phyloP scores from a whole-genome alignment of 768 basidiomycete genomes.

The Gyrodon lividus region DNA sequence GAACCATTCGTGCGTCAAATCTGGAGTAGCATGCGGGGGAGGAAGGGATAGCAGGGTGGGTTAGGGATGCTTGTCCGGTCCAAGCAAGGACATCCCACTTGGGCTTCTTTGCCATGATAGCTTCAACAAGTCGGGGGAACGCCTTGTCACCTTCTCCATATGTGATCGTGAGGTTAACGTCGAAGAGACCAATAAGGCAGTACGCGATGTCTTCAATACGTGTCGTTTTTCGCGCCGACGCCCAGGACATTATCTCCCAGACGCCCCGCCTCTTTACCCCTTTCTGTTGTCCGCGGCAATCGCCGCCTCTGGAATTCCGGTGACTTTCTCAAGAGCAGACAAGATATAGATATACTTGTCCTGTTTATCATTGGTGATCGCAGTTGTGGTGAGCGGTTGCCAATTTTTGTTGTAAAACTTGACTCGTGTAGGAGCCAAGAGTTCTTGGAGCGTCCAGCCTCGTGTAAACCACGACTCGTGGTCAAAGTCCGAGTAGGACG shows the following conservation, averaged over 20 bases:
- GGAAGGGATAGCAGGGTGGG: slow-evolving; percentile 17
- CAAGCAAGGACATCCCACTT: slow-evolving; percentile 28
- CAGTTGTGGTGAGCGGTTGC: slow-evolving; percentile 11
- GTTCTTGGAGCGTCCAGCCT: too few species aligned
- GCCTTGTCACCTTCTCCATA: slow-evolving; percentile 34
- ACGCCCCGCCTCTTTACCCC: slow-evolving; percentile 13
- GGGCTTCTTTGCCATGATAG: slow-evolving; percentile 8
- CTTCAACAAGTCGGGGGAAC: slow-evolving; percentile 26
- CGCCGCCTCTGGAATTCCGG: slow-evolving; percentile 16
- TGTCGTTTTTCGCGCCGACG: slow-evolving; percentile 28
- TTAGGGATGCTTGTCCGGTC: slow-evolving; percentile 19
- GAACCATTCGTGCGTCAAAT: slow-evolving; percentile 14
- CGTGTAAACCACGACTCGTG: slow-evolving; percentile 27
- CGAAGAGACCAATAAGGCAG: slow-evolving; percentile 27
- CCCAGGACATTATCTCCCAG: slow-evolving; percentile 32
- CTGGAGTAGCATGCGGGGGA: slow-evolving; percentile 22
- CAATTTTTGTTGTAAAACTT: slow-evolving; percentile 27
- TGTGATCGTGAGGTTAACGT: slow-evolving; percentile 19
- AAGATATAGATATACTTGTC: slow-evolving; percentile 8
- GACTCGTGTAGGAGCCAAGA: slow-evolving; percentile 26
- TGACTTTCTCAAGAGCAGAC: slow-evolving; percentile 13
- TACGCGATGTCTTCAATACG: slow-evolving; percentile 30
- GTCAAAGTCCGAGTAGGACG: slow-evolving; percentile 11
- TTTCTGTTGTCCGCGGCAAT: slow-evolving; percentile 20
- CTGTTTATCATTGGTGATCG: slow-evolving; percentile 15